Conservation (phyloP, 1,139 yeast genomes). For the Pichia sp. region DNA sequence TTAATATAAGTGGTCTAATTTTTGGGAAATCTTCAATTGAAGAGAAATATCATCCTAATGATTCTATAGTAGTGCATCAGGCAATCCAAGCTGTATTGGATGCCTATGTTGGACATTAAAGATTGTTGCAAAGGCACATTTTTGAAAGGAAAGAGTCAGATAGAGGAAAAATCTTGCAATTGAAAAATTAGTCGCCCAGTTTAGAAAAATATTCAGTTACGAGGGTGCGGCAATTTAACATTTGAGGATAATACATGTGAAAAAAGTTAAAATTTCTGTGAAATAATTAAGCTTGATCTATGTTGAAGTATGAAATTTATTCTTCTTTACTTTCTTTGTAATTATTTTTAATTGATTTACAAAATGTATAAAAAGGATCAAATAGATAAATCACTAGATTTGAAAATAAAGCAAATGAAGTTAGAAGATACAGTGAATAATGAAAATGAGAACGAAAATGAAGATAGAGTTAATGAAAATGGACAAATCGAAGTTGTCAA, state of each 20-base stretch:
- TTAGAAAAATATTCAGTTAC: no score
- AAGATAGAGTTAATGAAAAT: background rate
- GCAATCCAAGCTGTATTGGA: conserved; percentile 3
- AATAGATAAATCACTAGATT: conserved; percentile 18
- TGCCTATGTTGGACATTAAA: conserved; percentile 1
- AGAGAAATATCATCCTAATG: conserved; percentile 5
- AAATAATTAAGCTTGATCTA: background rate
- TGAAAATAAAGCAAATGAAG: conserved; percentile 7
- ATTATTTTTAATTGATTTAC: no score
- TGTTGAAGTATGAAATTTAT: background rate
- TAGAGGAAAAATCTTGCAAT: background rate
- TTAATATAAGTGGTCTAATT: conserved; percentile 36
- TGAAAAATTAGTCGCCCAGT: no score
- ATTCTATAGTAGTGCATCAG: conserved; percentile 6
- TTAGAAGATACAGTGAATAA: conserved; percentile 2
- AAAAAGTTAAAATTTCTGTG: conserved; percentile 1
- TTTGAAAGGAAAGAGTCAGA: background rate
- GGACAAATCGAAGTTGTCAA: conserved; percentile 13
- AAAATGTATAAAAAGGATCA: conserved; percentile 18
- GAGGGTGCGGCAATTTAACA: background rate
- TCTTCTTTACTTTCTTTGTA: background rate
- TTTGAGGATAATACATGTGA: background rate
- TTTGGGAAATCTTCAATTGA: conserved; percentile 18
- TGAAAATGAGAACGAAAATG: conserved; percentile 6
- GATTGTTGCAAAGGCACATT: no score